Percentiles rank a stretch among this genome's conserved stretches.
Conservation (phyloP, 305 asterid genomes). For the Fraxinus paxiana region DNA sequence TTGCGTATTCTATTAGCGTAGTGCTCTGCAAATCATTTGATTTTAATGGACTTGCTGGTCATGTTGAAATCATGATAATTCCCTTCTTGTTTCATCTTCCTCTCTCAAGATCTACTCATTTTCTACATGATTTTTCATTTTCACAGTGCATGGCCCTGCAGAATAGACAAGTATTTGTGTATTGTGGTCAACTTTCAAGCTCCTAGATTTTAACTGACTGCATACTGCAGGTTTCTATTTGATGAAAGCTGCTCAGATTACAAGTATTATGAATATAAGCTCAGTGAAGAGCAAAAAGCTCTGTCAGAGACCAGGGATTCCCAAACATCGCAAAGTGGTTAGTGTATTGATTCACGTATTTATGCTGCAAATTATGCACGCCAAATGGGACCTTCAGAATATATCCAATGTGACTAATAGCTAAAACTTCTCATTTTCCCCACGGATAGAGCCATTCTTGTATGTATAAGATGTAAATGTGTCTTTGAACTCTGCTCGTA, state of each 20-base stretch:
- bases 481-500: neutral
- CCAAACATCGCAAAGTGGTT: constrained; percentile 54
- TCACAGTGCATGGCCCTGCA: neutral
- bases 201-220: constrained; percentile 14
- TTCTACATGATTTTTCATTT: neutral
- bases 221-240: constrained; percentile 67
- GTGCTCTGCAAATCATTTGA: neutral
- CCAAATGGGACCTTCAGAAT: neutral
- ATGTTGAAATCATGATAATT: neutral
- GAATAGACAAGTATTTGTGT: neutral
- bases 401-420: neutral
- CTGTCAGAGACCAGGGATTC: constrained; percentile 51
- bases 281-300: constrained; percentile 70
- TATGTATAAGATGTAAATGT: neutral
- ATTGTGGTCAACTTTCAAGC: constrained; percentile 4
- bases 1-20: neutral
- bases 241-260: constrained; percentile 81
- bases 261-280: constrained; percentile 82
- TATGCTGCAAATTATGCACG: neutral
- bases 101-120: neutral
- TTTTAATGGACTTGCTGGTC: neutral
- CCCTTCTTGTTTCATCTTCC: neutral
- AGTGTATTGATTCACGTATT: constrained; percentile 28
- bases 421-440: neutral
- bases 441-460: neutral